Conservation (phyloP, 805 yeast species). For the Schwanniomyces yamadae region DNA sequence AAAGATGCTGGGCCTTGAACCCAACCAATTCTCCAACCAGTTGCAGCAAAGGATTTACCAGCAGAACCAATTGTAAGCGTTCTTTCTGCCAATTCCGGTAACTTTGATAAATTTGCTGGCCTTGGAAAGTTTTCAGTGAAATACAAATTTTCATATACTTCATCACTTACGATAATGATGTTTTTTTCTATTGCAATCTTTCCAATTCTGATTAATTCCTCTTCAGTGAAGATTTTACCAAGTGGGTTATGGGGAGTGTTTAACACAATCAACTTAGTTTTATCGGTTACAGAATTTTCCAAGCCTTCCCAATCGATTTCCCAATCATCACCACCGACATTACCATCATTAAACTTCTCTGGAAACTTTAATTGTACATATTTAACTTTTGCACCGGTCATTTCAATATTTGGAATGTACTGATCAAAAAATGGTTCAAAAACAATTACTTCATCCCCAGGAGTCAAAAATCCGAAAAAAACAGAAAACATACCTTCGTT, state of each 20-base stretch:
- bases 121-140: slow-evolving; percentile 71
- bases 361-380: slow-evolving; percentile 90
- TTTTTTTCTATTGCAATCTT: slow-evolving; percentile 82
- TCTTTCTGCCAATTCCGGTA: slow-evolving; percentile 72
- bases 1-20: slow-evolving; percentile 82
- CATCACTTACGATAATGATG: slow-evolving; percentile 82
- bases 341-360: slow-evolving; percentile 56
- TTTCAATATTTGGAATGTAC: slow-evolving; percentile 88
- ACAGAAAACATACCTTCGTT: slow-evolving; percentile 90
- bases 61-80: slow-evolving; percentile 95
- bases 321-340: slow-evolving; percentile 86
- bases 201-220: slow-evolving; percentile 76
- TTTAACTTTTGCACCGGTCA: slow-evolving; percentile 89
- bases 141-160: slow-evolving; percentile 90
- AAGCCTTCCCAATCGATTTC: slow-evolving; percentile 75
- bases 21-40: slow-evolving; percentile 99
- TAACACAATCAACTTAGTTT: slow-evolving; percentile 82
- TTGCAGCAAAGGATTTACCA: slow-evolving; percentile 97
- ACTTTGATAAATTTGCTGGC: slow-evolving; percentile 66
- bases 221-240: slow-evolving; percentile 81
- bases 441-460: slow-evolving; percentile 94
- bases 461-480: slow-evolving; percentile 77
- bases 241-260: slow-evolving; percentile 97
- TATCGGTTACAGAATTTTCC: slow-evolving; percentile 64
- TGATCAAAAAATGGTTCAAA: slow-evolving; percentile 98